Base-by-base conservation (phyloP, 2,329 filamentous ascomycete species). In the Verticillium nonalfalfae region DNA sequence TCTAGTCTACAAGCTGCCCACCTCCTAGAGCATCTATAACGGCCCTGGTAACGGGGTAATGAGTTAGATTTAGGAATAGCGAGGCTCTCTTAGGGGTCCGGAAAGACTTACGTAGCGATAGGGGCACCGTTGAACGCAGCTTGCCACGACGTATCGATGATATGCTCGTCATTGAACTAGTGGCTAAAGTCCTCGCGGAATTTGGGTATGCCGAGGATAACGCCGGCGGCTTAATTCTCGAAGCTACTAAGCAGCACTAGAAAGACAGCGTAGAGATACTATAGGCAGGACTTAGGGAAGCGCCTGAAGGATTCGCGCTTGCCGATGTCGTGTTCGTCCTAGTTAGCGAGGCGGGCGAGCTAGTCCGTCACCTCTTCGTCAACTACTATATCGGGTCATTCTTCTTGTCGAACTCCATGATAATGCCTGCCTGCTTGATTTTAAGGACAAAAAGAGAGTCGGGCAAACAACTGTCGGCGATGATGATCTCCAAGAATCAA, bases 151-250 rank as follows among this genome's bases (percentile, higher is more conserved):
- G 75, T 72, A 13, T 73, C 65, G 10, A 79, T 67, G 6, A 77
- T 75, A 67, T 74, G 78, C 59, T 67, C 67, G 2, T 68, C 73
- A 1, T 71, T 71, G 55, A 69, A 75, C 10, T 64, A 58, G 55
- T 70, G 65, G 0, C 77, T 77, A 66, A 80, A 80, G 63, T 79
- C 76, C 62, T 79, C 70, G 54, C 76, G 71, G 64, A 79, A 79
- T 60, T 74, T 61, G 5, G 77, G 77, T 15, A 80, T 75, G 26
- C 75, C 72, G 52, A 78, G 71, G 31, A 77, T 72, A 58, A 68
- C 75, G 6, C 75, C 75, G 5, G 72, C 65, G 39, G 75, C 76
- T 61, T 76, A 73, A 61, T 74, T 76, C 63, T 78, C 75, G 57
- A 78, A 78, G 35, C 68, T 70, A 50, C 74, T 73, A 14, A 78